phyloP scores from a whole-genome alignment of 352 stramenopile genomes.

The Albugo candida region DNA sequence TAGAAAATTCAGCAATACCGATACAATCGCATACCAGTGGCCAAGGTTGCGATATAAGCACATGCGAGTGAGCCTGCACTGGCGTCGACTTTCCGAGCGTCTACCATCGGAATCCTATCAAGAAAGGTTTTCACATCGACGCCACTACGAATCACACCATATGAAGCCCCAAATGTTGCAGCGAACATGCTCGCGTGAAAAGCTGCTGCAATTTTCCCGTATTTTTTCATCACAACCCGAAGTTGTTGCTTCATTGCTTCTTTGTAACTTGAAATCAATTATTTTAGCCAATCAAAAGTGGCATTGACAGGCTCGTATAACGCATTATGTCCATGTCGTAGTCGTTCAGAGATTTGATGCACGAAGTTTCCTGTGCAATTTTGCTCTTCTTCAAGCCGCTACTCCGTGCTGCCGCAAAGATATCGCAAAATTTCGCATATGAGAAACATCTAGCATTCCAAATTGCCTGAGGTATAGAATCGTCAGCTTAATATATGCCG shows the following conservation, averaged over 20 bases:
- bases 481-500: no score
- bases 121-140: conserved; percentile 36
- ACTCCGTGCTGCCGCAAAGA: no score
- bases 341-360: no score
- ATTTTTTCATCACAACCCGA: conserved; percentile 79
- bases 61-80: conserved; percentile 46
- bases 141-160: conserved; percentile 42
- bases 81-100: conserved; percentile 43
- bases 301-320: no score
- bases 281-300: no score
- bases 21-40: conserved; percentile 19
- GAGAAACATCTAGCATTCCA: no score
- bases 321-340: no score
- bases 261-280: no score
- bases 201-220: conserved; percentile 88
- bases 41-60: conserved; percentile 87
- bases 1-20: neutral
- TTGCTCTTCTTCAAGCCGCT: no score
- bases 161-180: conserved; percentile 82
- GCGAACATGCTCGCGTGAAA: conserved; percentile 86
- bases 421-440: no score
- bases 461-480: no score
- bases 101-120: conserved; percentile 43
- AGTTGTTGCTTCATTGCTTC: conserved; percentile 31
- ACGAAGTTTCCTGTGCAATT: no score